Percentiles rank a stretch among this genome's conserved stretches.
These are phyloP conservation scores for Crithidia sp. DNA, from an alignment of 208 protist species.

Conservation along the genomic window DNA sequence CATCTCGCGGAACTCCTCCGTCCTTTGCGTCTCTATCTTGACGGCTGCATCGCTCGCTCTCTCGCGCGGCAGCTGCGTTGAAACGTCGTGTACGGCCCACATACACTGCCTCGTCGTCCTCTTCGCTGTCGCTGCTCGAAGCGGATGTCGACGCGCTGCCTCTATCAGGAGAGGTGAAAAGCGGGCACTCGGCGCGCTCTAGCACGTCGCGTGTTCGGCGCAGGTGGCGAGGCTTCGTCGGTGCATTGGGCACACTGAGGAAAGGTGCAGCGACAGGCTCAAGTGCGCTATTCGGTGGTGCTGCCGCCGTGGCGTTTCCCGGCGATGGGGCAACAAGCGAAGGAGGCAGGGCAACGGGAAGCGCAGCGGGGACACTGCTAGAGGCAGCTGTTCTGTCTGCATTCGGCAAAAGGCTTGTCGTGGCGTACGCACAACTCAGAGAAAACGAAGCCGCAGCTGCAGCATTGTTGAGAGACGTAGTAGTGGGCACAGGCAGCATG, in stretches of 20 bases:
- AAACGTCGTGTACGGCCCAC: slow-evolving; percentile 7
- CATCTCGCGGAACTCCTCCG: neutral
- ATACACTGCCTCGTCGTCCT: neutral
- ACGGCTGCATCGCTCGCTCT: neutral
- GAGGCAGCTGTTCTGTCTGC: no score
- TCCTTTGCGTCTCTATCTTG: neutral
- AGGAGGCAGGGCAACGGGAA: no score
- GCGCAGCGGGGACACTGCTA: no score
- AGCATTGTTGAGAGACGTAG: no score
- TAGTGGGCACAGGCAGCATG: no score
- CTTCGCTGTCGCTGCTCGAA: neutral
- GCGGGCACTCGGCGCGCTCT: neutral
- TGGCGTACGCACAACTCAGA: no score
- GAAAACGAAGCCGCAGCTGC: no score
- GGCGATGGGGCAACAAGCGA: no score
- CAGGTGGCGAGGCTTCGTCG: slow-evolving; percentile 1
- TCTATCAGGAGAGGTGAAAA: slow-evolving; percentile 5
- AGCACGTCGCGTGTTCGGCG: neutral
- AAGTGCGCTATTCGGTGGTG: no score
- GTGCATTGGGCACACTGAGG: neutral
- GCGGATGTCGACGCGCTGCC: neutral
- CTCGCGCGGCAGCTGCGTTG: neutral
- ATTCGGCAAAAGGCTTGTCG: no score
- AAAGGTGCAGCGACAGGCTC: no score
- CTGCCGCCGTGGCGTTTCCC: no score